Evolutionary conservation across 148 eudicot genomes (phyloP).

Genomic region (Chenopodium album): DNA sequence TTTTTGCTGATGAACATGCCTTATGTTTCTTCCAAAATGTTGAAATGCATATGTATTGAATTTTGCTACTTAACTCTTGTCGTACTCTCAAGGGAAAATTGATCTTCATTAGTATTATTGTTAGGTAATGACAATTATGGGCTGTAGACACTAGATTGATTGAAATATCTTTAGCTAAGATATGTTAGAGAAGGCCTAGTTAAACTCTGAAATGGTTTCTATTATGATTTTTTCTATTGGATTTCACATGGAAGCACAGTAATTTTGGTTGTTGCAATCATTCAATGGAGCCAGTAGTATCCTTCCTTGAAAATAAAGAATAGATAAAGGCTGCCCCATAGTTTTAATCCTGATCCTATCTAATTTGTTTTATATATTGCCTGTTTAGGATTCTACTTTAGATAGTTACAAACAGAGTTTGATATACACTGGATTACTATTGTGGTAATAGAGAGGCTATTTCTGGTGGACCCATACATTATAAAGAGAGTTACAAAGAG

Average conservation of each 20-base stretch:
- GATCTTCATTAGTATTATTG: not conserved
- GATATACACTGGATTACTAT: not conserved
- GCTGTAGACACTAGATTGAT: not conserved
- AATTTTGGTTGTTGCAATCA: not conserved
- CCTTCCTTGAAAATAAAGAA: not conserved
- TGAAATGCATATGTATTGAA: not conserved
- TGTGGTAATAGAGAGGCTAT: not conserved
- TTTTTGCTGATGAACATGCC: not conserved
- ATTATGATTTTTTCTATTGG: not conserved
- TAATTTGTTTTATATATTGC: not conserved
- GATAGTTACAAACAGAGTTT: not conserved
- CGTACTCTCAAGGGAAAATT: not conserved
- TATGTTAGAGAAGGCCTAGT: not conserved
- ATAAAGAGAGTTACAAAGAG: too few species aligned
- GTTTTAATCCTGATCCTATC: not conserved
- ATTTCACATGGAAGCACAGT: not conserved
- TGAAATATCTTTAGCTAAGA: not conserved
- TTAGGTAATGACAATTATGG: not conserved
- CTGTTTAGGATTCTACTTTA: not conserved
- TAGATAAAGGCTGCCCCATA: too few species aligned
- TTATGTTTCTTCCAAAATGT: not conserved
- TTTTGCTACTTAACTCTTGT: not conserved
- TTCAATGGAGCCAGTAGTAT: not conserved
- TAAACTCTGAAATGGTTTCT: not conserved
- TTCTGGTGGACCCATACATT: not conserved